Conservation (phyloP, 345 rosid species). For the Melaleuca quinquenervia region DNA sequence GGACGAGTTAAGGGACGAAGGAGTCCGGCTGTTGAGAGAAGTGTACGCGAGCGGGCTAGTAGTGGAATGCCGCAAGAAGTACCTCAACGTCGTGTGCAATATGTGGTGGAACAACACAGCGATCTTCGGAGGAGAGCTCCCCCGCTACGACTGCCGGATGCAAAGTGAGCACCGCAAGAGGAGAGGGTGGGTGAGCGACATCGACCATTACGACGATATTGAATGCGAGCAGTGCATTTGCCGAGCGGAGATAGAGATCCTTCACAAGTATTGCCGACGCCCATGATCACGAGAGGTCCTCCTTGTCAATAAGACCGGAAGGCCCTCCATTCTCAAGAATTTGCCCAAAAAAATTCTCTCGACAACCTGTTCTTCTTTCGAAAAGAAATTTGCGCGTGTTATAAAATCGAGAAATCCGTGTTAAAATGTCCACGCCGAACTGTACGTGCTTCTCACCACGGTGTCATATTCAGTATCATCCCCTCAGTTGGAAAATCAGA, state of each 20-base stretch:
- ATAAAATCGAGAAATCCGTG: too few relatives aligned
- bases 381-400: too few relatives aligned
- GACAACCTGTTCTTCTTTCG: too few relatives aligned
- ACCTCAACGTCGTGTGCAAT: fast-evolving
- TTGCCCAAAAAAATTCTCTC: too few relatives aligned
- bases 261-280: not conserved
- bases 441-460: too few relatives aligned
- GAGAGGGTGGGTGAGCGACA: not conserved
- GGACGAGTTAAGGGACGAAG: not conserved
- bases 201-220: not conserved
- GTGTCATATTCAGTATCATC: too few relatives aligned
- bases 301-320: not conserved
- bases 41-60: not conserved
- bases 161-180: fast-evolving
- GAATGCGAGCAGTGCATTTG: fast-evolving
- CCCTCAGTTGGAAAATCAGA: too few relatives aligned
- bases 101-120: not conserved
- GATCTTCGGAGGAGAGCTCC: not conserved
- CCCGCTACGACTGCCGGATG: fast-evolving
- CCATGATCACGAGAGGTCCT: not conserved
- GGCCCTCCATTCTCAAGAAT: too few relatives aligned
- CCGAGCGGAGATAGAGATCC: not conserved
- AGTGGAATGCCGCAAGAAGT: not conserved
- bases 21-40: fast-evolving
- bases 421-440: too few relatives aligned